These are phyloP conservation scores for Penicillium lividum DNA, from an alignment of 495 filamentous ascomycete species.

Conservation along the genomic window DNA sequence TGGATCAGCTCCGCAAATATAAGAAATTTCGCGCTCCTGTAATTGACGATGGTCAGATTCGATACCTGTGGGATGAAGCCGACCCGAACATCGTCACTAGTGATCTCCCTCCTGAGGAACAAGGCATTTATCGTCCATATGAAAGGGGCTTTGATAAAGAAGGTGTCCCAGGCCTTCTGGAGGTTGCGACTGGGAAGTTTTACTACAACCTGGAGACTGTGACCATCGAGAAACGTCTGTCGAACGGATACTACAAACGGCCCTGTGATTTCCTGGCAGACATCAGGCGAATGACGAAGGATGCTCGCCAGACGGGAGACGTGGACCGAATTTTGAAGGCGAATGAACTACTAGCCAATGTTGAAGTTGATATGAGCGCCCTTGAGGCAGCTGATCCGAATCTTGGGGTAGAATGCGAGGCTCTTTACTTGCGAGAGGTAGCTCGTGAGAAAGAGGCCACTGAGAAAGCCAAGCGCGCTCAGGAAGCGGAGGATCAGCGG, in stretches of 20 bases:
- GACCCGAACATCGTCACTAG: conserved; percentile 79
- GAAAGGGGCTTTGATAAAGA: conserved; percentile 73
- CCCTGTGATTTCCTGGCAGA: conserved; percentile 85
- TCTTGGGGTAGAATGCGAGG: conserved; percentile 67
- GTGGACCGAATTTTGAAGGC: conserved; percentile 77
- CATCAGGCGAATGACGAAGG: conserved; percentile 77
- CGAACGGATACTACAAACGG: conserved; percentile 92
- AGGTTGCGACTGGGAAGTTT: conserved; percentile 73
- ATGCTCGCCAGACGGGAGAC: conserved; percentile 74
- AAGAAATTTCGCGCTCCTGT: conserved; percentile 79
- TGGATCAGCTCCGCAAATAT: conserved; percentile 91
- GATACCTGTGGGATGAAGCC: conserved; percentile 79
- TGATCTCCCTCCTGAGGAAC: conserved; percentile 64
- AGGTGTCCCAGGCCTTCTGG: conserved; percentile 67
- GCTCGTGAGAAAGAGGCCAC: conserved; percentile 64
- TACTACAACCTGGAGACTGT: conserved; percentile 94
- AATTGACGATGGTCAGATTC: conserved; percentile 69
- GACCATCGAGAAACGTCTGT: conserved; percentile 89
- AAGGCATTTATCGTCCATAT: conserved; percentile 64
- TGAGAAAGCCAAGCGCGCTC: conserved; percentile 60
- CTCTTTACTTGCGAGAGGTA: conserved; percentile 72
- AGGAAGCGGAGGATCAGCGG: conserved; percentile 39
- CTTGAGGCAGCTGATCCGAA: conserved; percentile 66
- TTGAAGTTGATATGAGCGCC: conserved; percentile 81
- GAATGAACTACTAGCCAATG: conserved; percentile 86